Evolutionary conservation across 495 filamentous ascomycete genomes (phyloP).

Genomic region (Neurospora pannonica): DNA sequence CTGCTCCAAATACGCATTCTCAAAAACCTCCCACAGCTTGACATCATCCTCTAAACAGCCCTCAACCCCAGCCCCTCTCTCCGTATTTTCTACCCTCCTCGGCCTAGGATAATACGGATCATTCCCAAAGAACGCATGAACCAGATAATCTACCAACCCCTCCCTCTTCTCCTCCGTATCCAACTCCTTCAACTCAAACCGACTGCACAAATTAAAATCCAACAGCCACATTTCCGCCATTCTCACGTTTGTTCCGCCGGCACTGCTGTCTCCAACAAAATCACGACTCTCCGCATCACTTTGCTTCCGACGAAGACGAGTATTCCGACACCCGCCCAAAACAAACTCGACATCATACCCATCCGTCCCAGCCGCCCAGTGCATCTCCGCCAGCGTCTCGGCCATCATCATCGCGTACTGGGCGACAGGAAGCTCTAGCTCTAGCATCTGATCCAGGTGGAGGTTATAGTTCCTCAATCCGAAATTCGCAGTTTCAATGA

Average conservation of each 20-base stretch:
- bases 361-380: slow-evolving; percentile 11
- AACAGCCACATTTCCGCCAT: slow-evolving; percentile 5
- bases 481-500: background rate
- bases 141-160: slow-evolving; percentile 3
- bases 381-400: slow-evolving; percentile 3
- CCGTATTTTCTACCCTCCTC: background rate
- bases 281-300: background rate
- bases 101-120: slow-evolving; percentile 12
- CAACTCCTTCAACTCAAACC: background rate
- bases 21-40: slow-evolving; percentile 3
- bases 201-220: slow-evolving; percentile 10
- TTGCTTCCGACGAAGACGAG: too few relatives aligned
- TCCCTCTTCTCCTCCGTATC: background rate
- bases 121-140: slow-evolving; percentile 10
- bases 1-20: background rate
- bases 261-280: too few relatives aligned
- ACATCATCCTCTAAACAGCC: too few relatives aligned
- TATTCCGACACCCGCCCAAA: background rate
- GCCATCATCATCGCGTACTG: slow-evolving; percentile 2
- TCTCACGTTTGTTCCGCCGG: background rate
- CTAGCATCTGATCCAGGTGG: slow-evolving; percentile 11
- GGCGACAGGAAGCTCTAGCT: background rate
- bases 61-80: background rate
- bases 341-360: slow-evolving; percentile 14
- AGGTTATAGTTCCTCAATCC: slow-evolving; percentile 11